phyloP scores from a whole-genome alignment of 2,329 filamentous ascomycete genomes.

The Allantophomopsis cytisporea region DNA sequence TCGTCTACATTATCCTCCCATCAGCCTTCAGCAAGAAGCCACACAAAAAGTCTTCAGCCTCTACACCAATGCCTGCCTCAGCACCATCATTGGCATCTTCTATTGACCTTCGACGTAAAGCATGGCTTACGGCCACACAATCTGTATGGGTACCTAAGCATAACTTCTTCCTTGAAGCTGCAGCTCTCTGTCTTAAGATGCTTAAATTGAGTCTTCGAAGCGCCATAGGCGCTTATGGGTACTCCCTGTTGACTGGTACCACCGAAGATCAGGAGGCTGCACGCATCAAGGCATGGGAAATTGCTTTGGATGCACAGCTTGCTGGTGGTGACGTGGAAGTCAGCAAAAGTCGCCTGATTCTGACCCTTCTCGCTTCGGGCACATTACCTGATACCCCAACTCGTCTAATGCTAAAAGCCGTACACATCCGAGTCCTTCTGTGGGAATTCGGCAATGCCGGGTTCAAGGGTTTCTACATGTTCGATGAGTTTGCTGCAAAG shows the following conservation, averaged over 20 bases:
- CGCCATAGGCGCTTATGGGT: constrained; percentile 61
- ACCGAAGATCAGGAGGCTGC: constrained; percentile 78
- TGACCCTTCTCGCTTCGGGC: constrained; percentile 78
- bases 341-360: constrained; percentile 70
- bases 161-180: constrained; percentile 73
- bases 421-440: constrained; percentile 81
- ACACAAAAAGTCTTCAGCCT: constrained; percentile 27
- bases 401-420: constrained; percentile 78
- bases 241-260: constrained; percentile 65
- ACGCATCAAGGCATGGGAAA: constrained; percentile 82
- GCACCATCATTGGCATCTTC: constrained; percentile 63
- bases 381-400: constrained; percentile 75
- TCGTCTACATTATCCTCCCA: constrained; percentile 41
- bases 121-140: constrained; percentile 88
- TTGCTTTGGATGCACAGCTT: constrained; percentile 84
- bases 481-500: constrained; percentile 58
- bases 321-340: constrained; percentile 84
- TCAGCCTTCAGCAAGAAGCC: constrained; percentile 29
- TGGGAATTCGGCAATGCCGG: constrained; percentile 62
- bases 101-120: constrained; percentile 73
- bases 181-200: constrained; percentile 68
- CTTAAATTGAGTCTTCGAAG: constrained; percentile 71
- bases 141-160: constrained; percentile 85
- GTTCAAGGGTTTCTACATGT: constrained; percentile 46
- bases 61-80: constrained; percentile 24